These are phyloP conservation scores for Pseudogymnoascus sp. DNA, from an alignment of 2,329 filamentous ascomycete genomes.

Conservation along the genomic window DNA sequence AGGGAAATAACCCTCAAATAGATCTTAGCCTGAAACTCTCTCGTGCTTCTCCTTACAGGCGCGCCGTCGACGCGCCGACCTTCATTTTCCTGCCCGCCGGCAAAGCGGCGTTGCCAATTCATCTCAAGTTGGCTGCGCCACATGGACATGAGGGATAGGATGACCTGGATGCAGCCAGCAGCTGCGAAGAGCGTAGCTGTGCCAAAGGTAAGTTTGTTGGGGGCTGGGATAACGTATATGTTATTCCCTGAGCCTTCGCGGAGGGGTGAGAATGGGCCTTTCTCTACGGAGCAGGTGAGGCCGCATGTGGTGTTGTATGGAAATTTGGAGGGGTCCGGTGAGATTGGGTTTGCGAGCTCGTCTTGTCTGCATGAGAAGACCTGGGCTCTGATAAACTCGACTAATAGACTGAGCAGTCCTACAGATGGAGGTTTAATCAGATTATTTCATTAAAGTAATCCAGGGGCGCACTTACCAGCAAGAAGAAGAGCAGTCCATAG, in stretches of 20 bases:
- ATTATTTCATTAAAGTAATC: background rate
- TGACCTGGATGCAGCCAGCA: constrained; percentile 56
- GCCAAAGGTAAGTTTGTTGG: constrained; percentile 46
- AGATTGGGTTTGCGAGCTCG: constrained; percentile 31
- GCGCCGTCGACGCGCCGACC: no score
- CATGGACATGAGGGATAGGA: constrained; percentile 52
- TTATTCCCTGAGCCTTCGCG: constrained; percentile 48
- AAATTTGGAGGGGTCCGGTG: constrained; percentile 33
- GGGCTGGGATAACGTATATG: constrained; percentile 55
- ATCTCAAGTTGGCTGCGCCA: constrained; percentile 56
- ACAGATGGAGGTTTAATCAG: background rate
- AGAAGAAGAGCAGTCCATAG: constrained; percentile 55
- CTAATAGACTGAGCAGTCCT: constrained; percentile 53
- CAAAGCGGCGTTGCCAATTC: constrained; percentile 46
- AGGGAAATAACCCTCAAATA: constrained; percentile 49
- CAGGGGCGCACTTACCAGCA: constrained; percentile 36
- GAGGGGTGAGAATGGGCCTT: constrained; percentile 47
- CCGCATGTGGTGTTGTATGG: constrained; percentile 39
- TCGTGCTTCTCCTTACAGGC: constrained; percentile 33
- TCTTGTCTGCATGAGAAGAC: constrained; percentile 36
- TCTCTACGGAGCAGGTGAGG: constrained; percentile 37
- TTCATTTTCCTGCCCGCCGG: constrained; percentile 20
- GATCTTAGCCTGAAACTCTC: constrained; percentile 40
- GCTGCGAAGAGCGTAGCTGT: constrained; percentile 53
- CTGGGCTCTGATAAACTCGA: constrained; percentile 54